phyloP scores from a whole-genome alignment of 2,329 filamentous ascomycete species.

The Paradendryphiella salina region DNA sequence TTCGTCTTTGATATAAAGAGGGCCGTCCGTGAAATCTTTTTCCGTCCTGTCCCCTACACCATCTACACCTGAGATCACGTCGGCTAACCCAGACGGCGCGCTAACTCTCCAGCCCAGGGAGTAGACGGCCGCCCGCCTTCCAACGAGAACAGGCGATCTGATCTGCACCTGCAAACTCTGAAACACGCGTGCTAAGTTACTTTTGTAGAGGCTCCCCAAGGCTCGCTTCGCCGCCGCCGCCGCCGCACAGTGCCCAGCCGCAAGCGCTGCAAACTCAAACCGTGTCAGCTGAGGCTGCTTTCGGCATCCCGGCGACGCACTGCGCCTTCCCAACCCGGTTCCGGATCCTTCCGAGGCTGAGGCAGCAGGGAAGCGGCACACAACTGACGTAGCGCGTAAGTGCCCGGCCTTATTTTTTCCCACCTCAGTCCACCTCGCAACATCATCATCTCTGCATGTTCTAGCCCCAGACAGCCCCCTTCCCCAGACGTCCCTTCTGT shows the following conservation, averaged over 20 bases:
- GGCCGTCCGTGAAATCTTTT: too few relatives aligned
- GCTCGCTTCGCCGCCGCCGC: neutral
- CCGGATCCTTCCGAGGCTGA: constrained; percentile 19
- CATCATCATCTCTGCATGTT: constrained; percentile 11
- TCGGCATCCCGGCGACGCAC: constrained; percentile 6
- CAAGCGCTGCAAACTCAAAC: constrained; percentile 2
- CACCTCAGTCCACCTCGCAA: constrained; percentile 12
- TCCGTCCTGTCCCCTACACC: too few relatives aligned
- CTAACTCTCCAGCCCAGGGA: too few relatives aligned
- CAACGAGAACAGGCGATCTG: too few relatives aligned
- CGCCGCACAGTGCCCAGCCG: constrained; percentile 3
- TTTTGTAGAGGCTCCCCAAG: neutral
- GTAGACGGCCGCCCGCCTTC: too few relatives aligned
- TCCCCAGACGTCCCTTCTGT: neutral
- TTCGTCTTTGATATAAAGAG: too few relatives aligned
- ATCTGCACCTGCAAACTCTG: too few relatives aligned
- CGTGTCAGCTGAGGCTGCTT: constrained; percentile 12
- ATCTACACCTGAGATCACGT: too few relatives aligned
- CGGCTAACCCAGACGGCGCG: too few relatives aligned
- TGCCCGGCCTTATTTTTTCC: neutral
- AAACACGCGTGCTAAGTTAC: too few relatives aligned
- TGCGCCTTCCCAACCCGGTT: constrained; percentile 12
- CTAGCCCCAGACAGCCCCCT: constrained; percentile 5
- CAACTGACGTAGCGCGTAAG: constrained; percentile 22
- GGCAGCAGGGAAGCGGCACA: constrained; percentile 3